Evolutionary conservation across 345 rosid species (phyloP).

Genomic region (Populus euphratica): DNA sequence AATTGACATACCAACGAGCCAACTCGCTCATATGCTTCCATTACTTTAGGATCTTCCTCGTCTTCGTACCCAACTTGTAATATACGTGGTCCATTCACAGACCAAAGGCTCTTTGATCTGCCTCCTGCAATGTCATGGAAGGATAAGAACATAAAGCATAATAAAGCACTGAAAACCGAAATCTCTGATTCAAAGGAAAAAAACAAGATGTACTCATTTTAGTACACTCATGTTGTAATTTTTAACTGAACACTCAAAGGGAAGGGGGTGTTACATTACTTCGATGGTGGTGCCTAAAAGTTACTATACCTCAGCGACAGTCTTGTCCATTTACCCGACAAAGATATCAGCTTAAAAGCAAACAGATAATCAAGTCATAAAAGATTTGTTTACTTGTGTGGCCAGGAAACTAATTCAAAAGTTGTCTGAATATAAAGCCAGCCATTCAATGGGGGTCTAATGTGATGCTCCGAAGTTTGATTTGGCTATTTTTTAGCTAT

Average conservation of each 20-base stretch:
- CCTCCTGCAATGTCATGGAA: slow-evolving; percentile 49
- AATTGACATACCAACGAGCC: slow-evolving; percentile 67
- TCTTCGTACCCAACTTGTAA: slow-evolving; percentile 84
- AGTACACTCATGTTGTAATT: too few species aligned
- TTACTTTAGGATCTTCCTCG: slow-evolving; percentile 80
- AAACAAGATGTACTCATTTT: not conserved
- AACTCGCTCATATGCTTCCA: slow-evolving; percentile 83
- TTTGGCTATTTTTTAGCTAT: not conserved
- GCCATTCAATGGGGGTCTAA: not conserved
- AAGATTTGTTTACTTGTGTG: not conserved
- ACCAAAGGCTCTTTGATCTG: slow-evolving; percentile 81
- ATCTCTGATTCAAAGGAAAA: not conserved
- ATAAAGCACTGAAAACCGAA: not conserved
- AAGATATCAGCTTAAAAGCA: not conserved
- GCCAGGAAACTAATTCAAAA: not conserved
- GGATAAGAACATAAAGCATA: not conserved
- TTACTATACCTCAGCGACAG: not conserved
- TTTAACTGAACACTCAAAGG: not conserved
- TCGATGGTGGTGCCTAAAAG: not conserved
- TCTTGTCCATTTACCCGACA: not conserved
- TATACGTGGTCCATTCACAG: slow-evolving; percentile 76
- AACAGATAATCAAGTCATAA: not conserved
- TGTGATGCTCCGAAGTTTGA: not conserved
- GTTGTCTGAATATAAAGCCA: not conserved
- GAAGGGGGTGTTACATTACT: too few species aligned